Evolutionary conservation across 371 early-diverging fungal species (phyloP).

Genomic region (Mucor indicus): DNA sequence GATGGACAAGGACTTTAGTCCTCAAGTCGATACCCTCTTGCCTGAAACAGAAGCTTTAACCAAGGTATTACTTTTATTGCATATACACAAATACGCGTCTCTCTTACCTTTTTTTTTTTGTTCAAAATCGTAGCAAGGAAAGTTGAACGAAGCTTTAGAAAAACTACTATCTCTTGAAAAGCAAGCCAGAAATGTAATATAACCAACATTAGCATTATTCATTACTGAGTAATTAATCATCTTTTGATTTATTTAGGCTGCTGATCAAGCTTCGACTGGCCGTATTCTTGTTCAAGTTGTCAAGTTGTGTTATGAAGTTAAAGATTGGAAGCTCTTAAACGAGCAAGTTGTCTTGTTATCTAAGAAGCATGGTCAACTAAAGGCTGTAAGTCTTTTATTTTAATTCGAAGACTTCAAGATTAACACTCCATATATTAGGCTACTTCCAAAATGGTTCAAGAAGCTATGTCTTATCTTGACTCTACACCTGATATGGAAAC

Average conservation of each 20-base stretch:
- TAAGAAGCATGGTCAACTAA: conserved; percentile 95
- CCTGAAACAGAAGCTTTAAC: conserved; percentile 77
- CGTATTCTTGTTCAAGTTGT: conserved; percentile 83
- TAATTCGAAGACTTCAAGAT: too few species aligned
- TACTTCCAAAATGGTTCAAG: conserved; percentile 92
- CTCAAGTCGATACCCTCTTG: conserved; percentile 72
- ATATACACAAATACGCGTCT: not conserved
- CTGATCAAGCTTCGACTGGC: conserved; percentile 85
- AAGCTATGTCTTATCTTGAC: conserved; percentile 87
- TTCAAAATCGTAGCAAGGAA: conserved; percentile 50
- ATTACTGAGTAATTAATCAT: not conserved
- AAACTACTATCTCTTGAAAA: conserved; percentile 79
- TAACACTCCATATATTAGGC: conserved; percentile 75
- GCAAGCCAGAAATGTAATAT: conserved; percentile 81
- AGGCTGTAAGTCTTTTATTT: conserved; percentile 68
- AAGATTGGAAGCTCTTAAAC: conserved; percentile 87
- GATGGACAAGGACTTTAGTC: conserved; percentile 91
- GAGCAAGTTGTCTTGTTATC: conserved; percentile 87
- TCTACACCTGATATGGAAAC: conserved; percentile 76
- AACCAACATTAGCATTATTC: not conserved
- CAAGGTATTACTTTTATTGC: conserved; percentile 54
- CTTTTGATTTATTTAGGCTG: conserved; percentile 54
- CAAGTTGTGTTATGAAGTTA: conserved; percentile 66
- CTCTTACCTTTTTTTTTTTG: not conserved
- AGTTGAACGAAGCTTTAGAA: conserved; percentile 81